A percentile compares a stretch with the other conserved stretches of the same genome.
Conservation (phyloP, 2,329 filamentous ascomycete species). For the Daldinia sp. region DNA sequence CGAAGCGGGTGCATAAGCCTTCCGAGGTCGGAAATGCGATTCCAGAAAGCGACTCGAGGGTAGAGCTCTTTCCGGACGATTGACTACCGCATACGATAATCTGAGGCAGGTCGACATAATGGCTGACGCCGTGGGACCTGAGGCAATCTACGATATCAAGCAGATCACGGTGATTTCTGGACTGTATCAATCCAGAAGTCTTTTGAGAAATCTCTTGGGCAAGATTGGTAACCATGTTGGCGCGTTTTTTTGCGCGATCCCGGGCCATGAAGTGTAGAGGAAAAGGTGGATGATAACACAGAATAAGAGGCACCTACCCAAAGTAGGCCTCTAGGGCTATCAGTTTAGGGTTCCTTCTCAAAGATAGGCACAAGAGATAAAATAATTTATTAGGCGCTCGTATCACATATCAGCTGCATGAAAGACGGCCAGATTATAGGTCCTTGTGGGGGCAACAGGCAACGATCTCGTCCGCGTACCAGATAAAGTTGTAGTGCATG, state of each 20-base stretch:
- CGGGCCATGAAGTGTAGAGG: constrained; percentile 19
- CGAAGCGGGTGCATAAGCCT: constrained; percentile 67
- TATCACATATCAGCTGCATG: too few species aligned
- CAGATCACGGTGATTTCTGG: constrained; percentile 43
- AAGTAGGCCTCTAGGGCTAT: too few species aligned
- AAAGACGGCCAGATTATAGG: too few species aligned
- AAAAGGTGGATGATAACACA: not conserved
- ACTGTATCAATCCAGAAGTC: constrained; percentile 45
- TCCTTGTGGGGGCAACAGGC: not conserved
- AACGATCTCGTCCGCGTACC: not conserved
- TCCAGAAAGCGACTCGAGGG: constrained; percentile 65
- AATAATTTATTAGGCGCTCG: too few species aligned
- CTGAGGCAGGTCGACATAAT: constrained; percentile 48
- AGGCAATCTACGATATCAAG: constrained; percentile 51
- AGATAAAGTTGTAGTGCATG: too few species aligned
- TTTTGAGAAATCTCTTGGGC: constrained; percentile 38
- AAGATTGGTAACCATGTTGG: constrained; percentile 36
- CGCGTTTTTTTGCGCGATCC: constrained; percentile 4
- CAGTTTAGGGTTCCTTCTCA: too few species aligned
- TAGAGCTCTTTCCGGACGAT: constrained; percentile 64
- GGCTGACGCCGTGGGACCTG: constrained; percentile 47
- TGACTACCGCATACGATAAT: constrained; percentile 63
- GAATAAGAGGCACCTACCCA: too few species aligned
- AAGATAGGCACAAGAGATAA: not conserved
- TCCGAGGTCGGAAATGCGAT: constrained; percentile 66